Percentiles rank a stretch among this genome's conserved stretches.
Evolutionary conservation across 202 grass and related monocot species (phyloP).

Genomic region (Miscanthus sacchariflorus): DNA sequence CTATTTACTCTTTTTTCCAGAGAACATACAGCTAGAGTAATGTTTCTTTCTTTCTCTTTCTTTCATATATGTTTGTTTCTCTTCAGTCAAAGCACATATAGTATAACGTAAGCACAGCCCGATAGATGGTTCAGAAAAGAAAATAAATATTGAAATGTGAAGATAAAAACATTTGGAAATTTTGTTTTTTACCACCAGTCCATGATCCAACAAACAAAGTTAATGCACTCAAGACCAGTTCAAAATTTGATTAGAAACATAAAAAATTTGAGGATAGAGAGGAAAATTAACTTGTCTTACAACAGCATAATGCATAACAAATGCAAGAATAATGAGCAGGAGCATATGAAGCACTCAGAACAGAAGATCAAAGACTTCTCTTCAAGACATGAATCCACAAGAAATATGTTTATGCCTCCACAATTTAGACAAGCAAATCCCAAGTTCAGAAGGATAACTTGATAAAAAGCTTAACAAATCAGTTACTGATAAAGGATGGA

Average conservation of each 20-base stretch:
- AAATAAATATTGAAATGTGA: background rate
- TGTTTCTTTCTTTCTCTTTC: background rate
- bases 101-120: background rate
- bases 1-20: background rate
- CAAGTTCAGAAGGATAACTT: background rate
- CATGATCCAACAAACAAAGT: background rate
- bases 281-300: background rate
- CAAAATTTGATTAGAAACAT: background rate
- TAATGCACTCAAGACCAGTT: background rate
- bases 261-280: background rate
- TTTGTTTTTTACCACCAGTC: background rate
- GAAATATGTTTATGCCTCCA: background rate
- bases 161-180: background rate
- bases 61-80: background rate
- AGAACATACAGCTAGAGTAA: background rate
- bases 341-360: background rate
- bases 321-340: background rate
- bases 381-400: background rate
- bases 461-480: slow-evolving; percentile 29
- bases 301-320: background rate
- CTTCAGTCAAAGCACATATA: background rate
- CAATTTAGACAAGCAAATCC: background rate
- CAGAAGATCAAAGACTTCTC: background rate
- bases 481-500: background rate
- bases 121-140: slow-evolving; percentile 13